These are phyloP conservation scores for Pseudogymnoascus sp. DNA, from an alignment of 2,329 filamentous ascomycete genomes.

Conservation along the genomic window DNA sequence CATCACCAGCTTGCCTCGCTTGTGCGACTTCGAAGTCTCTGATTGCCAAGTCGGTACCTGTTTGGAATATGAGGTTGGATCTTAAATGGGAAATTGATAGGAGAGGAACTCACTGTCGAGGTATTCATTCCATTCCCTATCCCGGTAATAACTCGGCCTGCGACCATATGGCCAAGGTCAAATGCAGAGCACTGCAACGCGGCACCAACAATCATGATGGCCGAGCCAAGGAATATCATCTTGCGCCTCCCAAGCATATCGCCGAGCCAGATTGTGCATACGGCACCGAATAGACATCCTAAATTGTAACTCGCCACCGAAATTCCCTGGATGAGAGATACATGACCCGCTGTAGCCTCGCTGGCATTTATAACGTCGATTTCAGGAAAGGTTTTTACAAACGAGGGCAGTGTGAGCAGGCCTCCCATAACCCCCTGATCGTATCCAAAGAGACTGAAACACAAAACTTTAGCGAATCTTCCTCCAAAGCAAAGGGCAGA, in stretches of 20 bases:
- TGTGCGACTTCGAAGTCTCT: conserved; percentile 48
- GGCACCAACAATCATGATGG: conserved; percentile 50
- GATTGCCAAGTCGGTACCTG: conserved; percentile 50
- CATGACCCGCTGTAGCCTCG: conserved; percentile 12
- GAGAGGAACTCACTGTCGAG: conserved; percentile 30
- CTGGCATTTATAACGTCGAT: conserved; percentile 35
- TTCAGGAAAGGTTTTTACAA: conserved; percentile 44
- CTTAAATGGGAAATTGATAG: neutral
- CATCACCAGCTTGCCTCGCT: conserved; percentile 52
- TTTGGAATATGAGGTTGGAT: neutral
- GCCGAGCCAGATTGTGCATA: conserved; percentile 40
- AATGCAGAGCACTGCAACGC: conserved; percentile 33
- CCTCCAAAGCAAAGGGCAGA: conserved; percentile 42
- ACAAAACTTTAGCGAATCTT: neutral
- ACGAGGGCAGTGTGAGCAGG: conserved; percentile 57
- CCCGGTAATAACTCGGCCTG: conserved; percentile 41
- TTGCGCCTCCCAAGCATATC: conserved; percentile 48
- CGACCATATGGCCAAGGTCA: conserved; percentile 44
- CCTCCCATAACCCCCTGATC: conserved; percentile 67
- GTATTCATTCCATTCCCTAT: conserved; percentile 44
- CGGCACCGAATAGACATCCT: conserved; percentile 47
- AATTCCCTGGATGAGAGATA: conserved; percentile 35
- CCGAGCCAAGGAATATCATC: conserved; percentile 48
- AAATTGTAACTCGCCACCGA: conserved; percentile 48
- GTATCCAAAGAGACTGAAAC: conserved; percentile 41